Conservation (phyloP, 2,329 filamentous ascomycete genomes). For the Falciphora oryzae region DNA sequence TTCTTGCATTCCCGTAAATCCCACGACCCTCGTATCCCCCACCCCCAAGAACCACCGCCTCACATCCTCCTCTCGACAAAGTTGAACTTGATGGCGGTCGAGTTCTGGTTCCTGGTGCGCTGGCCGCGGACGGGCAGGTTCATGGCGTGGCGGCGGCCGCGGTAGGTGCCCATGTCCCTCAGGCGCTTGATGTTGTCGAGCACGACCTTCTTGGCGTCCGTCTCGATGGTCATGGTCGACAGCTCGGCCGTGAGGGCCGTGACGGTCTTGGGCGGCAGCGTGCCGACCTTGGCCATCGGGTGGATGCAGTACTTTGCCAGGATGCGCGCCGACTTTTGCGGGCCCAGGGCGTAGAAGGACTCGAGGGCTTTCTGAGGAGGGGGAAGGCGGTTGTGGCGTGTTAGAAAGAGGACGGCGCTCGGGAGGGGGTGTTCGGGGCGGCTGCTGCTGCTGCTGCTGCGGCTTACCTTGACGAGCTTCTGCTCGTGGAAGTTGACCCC, state of each 20-base stretch:
- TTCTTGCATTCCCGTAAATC: neutral
- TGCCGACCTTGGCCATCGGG: conserved; percentile 71
- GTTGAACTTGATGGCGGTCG: conserved; percentile 58
- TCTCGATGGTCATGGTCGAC: conserved; percentile 89
- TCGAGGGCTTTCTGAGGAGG: conserved; percentile 62
- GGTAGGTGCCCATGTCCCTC: conserved; percentile 85
- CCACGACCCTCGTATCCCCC: neutral
- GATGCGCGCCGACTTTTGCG: conserved; percentile 62
- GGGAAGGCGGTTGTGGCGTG: no score
- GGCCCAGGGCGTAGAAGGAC: conserved; percentile 81
- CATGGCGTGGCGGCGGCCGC: conserved; percentile 89
- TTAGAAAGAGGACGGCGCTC: neutral
- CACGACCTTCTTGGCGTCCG: conserved; percentile 70
- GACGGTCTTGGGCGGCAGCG: conserved; percentile 68
- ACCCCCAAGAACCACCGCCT: conserved; percentile 10
- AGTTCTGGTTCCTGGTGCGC: conserved; percentile 70
- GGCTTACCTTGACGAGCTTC: conserved; percentile 72
- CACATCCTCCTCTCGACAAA: conserved; percentile 42
- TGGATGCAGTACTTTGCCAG: conserved; percentile 89
- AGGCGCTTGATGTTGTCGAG: conserved; percentile 80
- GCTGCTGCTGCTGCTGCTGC: neutral
- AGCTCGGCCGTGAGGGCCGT: conserved; percentile 79
- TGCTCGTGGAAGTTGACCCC: conserved; percentile 80
- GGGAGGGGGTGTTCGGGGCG: neutral
- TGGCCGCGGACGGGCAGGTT: conserved; percentile 87